Percentiles rank a stretch among this genome's conserved stretches.
Evolutionary conservation across 805 yeast species (phyloP).

Genomic region (Metschnikowia lochheadii): DNA sequence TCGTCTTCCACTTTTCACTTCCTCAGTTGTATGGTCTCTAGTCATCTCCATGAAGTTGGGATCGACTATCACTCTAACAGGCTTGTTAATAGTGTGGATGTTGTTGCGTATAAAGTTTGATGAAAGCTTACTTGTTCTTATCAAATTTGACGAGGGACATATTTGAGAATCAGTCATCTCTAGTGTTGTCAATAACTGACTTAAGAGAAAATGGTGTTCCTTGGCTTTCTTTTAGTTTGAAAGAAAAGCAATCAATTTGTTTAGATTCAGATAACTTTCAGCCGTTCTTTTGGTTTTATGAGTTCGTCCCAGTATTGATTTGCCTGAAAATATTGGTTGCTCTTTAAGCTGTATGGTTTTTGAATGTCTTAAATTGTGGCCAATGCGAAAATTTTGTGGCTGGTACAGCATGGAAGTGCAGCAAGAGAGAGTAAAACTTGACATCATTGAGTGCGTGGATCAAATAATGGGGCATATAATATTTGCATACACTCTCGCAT

Average conservation of each 20-base stretch:
- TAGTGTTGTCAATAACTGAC: not conserved
- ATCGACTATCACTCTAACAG: conserved; percentile 26
- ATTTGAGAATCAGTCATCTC: conserved; percentile 1
- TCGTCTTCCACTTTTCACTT: conserved; percentile 40
- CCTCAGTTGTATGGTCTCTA: conserved; percentile 45
- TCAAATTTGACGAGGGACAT: conserved; percentile 4
- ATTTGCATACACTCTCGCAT: not conserved
- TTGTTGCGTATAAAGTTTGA: conserved; percentile 16
- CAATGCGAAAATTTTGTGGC: conserved; percentile 7
- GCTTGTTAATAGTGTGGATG: conserved; percentile 21
- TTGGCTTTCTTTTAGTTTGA: not conserved
- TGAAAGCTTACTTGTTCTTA: conserved; percentile 17
- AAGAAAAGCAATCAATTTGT: not conserved
- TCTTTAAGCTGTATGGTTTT: not conserved
- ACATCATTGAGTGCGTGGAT: not conserved
- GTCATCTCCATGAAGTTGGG: conserved; percentile 35
- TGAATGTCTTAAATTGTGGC: conserved; percentile 3
- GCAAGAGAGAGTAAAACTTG: not conserved
- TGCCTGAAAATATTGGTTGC: not conserved
- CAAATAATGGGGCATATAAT: not conserved
- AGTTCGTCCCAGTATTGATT: not conserved
- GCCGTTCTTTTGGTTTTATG: not conserved
- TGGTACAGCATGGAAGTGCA: conserved; percentile 1
- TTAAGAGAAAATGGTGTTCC: not conserved
- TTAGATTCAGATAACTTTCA: not conserved